Percentiles rank a stretch among this genome's conserved stretches.
Evolutionary conservation across 495 filamentous ascomycete genomes (phyloP).

Genomic region (Penicillium verhagenii): DNA sequence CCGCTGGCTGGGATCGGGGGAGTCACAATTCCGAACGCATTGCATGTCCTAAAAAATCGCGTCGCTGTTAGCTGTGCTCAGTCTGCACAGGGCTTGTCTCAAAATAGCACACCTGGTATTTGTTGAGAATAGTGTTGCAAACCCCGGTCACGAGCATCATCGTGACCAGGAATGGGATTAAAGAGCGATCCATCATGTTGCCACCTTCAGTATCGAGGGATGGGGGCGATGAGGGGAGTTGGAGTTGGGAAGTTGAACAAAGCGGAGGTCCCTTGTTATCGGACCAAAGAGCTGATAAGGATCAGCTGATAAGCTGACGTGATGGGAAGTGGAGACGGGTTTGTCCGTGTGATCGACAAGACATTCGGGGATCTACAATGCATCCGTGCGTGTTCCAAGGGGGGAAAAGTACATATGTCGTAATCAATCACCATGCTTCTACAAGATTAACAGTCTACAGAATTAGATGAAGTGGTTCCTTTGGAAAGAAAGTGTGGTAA

Average conservation of each 20-base stretch:
- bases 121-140: constrained; percentile 95
- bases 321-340: constrained; percentile 1
- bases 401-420: too few relatives aligned
- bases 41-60: constrained; percentile 75
- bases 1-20: constrained; percentile 58
- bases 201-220: background rate
- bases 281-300: background rate
- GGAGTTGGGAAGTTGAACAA: constrained; percentile 15
- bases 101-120: constrained; percentile 71
- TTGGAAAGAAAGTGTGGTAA: background rate
- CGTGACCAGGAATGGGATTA: constrained; percentile 78
- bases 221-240: constrained; percentile 1
- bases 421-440: too few relatives aligned
- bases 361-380: constrained; percentile 1
- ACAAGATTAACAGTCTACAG: too few relatives aligned
- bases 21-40: constrained; percentile 88
- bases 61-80: constrained; percentile 2
- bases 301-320: constrained; percentile 20
- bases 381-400: background rate
- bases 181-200: constrained; percentile 55
- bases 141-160: constrained; percentile 94
- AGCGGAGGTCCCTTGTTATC: constrained; percentile 18
- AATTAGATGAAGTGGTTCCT: background rate
- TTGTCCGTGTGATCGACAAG: background rate
- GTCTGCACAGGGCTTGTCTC: constrained; percentile 2